Percentiles rank a stretch among this genome's conserved stretches.
Conservation (phyloP, 768 basidiomycete species). For the Pisolithus albus region DNA sequence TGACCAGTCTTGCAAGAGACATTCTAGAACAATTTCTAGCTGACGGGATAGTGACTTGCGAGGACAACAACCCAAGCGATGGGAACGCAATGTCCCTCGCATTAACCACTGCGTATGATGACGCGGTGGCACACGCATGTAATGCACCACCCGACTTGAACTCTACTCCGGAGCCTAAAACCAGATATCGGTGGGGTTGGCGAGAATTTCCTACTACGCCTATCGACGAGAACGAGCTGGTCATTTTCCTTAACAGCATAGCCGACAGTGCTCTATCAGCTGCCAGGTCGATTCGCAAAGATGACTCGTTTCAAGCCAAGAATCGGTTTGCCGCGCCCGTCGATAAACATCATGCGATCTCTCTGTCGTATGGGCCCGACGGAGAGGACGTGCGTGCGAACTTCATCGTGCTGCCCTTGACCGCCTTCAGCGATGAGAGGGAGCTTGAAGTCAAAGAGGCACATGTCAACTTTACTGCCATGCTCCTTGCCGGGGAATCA, state of each 20-base stretch:
- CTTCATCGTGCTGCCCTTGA: conserved; percentile 1
- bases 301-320: not conserved
- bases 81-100: no score
- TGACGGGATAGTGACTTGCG: no score
- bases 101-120: no score
- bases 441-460: not conserved
- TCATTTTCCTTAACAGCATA: conserved; percentile 3
- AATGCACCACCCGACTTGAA: not conserved
- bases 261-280: not conserved
- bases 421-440: not conserved
- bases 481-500: not conserved
- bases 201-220: not conserved
- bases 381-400: conserved; percentile 2
- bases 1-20: no score
- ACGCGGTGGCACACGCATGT: not conserved
- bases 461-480: conserved; percentile 4
- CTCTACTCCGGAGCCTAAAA: not conserved
- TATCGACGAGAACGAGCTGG: conserved; percentile 1
- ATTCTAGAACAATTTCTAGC: no score
- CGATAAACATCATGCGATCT: not conserved
- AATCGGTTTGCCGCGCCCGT: conserved; percentile 3
- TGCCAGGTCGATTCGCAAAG: not conserved
- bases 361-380: conserved; percentile 2
- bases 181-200: conserved; percentile 2
- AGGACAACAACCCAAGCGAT: no score